Evolutionary conservation across 257 asterid genomes (phyloP).

Genomic region (Sherardia arvensis): DNA sequence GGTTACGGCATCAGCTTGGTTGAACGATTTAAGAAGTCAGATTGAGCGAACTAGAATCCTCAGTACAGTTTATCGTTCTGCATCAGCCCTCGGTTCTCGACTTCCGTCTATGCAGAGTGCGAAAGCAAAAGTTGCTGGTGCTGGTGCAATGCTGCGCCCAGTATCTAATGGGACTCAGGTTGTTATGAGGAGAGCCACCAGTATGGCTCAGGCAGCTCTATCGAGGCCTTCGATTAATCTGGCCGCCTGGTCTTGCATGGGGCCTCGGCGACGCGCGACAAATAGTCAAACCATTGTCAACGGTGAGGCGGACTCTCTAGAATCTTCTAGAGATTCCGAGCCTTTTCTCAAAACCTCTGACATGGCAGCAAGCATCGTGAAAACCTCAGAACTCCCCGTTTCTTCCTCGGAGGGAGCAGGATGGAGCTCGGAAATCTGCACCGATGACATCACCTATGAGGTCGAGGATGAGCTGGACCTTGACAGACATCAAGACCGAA

Average conservation of each 20-base stretch:
- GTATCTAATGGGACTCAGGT: constrained; percentile 94
- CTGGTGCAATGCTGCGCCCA: constrained; percentile 93
- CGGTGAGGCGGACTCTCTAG: constrained; percentile 24
- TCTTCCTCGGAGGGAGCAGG: constrained; percentile 36
- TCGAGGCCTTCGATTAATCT: constrained; percentile 54
- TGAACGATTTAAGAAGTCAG: constrained; percentile 86
- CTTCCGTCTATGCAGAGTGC: constrained; percentile 96
- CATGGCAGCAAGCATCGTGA: constrained; percentile 21
- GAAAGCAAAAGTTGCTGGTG: constrained; percentile 93
- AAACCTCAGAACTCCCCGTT: constrained; percentile 33
- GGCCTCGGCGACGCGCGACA: constrained; percentile 84
- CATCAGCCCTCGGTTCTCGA: constrained; percentile 93
- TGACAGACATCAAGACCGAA: constrained; percentile 46
- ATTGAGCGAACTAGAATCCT: constrained; percentile 87
- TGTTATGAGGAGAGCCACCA: constrained; percentile 94
- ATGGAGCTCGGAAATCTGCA: constrained; percentile 22
- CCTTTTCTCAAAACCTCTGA: constrained; percentile 38
- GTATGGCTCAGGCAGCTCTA: constrained; percentile 97
- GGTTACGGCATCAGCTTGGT: constrained; percentile 99
- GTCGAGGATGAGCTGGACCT: constrained; percentile 37
- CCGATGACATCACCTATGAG: constrained; percentile 26
- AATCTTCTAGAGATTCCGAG: constrained; percentile 43
- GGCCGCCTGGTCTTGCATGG: constrained; percentile 90
- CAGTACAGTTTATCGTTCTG: constrained; percentile 94
- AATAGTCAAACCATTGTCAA: constrained; percentile 23